phyloP scores from a whole-genome alignment of 1,284 basidiomycete species.

The Ganoderma resinaceum region DNA sequence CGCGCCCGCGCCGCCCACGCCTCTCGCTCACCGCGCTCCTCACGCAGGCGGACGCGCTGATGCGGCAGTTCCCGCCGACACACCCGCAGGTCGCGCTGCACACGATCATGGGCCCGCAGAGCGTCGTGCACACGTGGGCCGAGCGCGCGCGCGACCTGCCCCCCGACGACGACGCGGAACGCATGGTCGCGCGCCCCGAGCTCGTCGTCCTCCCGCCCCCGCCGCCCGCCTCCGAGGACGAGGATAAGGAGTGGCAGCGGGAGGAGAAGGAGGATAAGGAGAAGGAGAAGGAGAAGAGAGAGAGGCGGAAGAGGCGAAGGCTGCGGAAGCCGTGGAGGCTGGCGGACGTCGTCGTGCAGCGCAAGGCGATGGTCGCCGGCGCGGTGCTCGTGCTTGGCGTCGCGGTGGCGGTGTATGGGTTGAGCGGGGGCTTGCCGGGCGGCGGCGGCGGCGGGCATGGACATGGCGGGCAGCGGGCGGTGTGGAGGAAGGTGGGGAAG shows the following conservation, averaged over 20 bases:
- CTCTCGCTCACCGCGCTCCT: conserved; percentile 52
- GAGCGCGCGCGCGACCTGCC: conserved; percentile 49
- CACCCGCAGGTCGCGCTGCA: conserved; percentile 56
- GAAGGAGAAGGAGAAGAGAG: conserved; percentile 31
- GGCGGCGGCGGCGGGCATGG: conserved; percentile 30
- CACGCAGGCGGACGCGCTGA: conserved; percentile 51
- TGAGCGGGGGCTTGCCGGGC: conserved; percentile 36
- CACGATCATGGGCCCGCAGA: conserved; percentile 75
- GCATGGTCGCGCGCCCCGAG: conserved; percentile 61
- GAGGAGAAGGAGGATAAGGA: conserved; percentile 22
- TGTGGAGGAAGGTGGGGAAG: conserved; percentile 44
- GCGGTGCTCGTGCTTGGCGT: conserved; percentile 72
- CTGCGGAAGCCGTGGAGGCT: conserved; percentile 39
- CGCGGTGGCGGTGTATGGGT: conserved; percentile 68
- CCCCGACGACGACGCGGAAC: conserved; percentile 64
- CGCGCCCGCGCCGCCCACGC: conserved; percentile 34
- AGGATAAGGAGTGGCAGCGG: conserved; percentile 40
- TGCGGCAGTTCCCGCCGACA: conserved; percentile 51
- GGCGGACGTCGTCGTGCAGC: conserved; percentile 43
- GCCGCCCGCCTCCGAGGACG: conserved; percentile 42
- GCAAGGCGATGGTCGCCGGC: conserved; percentile 61
- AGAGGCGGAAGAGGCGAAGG: conserved; percentile 34
- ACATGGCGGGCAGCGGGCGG: conserved; percentile 25
- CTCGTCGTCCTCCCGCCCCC: conserved; percentile 54
- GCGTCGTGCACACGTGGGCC: conserved; percentile 66